These are phyloP conservation scores for Verticillium albo-atrum DNA, from an alignment of 2,329 filamentous ascomycete genomes.

Conservation along the genomic window DNA sequence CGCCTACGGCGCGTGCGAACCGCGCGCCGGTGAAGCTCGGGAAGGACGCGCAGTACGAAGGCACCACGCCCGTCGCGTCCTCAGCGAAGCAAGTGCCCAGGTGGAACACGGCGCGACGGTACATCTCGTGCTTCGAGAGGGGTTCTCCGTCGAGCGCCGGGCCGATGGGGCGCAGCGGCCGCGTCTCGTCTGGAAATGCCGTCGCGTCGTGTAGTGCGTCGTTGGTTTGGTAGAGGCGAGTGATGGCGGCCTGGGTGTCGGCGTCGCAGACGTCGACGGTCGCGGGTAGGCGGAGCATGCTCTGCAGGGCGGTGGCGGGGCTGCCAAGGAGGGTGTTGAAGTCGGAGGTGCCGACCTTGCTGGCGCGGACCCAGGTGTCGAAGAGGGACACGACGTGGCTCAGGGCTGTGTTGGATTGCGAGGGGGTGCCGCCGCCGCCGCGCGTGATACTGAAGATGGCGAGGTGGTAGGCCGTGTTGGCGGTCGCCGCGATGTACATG, in stretches of 20 bases:
- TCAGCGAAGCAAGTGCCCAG: constrained; percentile 28
- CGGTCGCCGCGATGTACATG: constrained; percentile 24
- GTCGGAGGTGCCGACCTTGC: neutral
- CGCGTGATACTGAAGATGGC: constrained; percentile 18
- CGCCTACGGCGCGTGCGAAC: constrained; percentile 23
- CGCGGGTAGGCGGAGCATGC: constrained; percentile 5
- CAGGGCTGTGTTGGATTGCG: constrained; percentile 13
- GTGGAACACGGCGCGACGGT: constrained; percentile 15
- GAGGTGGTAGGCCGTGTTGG: constrained; percentile 21
- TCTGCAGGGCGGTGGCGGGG: neutral
- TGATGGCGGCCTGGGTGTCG: constrained; percentile 14
- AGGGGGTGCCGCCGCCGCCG: neutral
- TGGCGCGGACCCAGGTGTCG: neutral
- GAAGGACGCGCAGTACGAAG: constrained; percentile 25
- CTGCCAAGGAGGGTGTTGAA: neutral
- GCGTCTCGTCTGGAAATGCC: neutral
- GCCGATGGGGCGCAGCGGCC: neutral
- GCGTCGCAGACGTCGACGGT: constrained; percentile 2
- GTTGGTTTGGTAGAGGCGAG: constrained; percentile 15
- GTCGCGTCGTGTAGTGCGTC: constrained; percentile 9
- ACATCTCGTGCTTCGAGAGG: constrained; percentile 4
- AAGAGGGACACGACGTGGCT: constrained; percentile 10
- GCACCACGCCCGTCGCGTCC: constrained; percentile 24
- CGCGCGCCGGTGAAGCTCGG: constrained; percentile 22
- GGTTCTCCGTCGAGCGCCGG: neutral